Evolutionary conservation across 2,329 filamentous ascomycete genomes (phyloP).

Genomic region (Chrysosporium queenslandicum): DNA sequence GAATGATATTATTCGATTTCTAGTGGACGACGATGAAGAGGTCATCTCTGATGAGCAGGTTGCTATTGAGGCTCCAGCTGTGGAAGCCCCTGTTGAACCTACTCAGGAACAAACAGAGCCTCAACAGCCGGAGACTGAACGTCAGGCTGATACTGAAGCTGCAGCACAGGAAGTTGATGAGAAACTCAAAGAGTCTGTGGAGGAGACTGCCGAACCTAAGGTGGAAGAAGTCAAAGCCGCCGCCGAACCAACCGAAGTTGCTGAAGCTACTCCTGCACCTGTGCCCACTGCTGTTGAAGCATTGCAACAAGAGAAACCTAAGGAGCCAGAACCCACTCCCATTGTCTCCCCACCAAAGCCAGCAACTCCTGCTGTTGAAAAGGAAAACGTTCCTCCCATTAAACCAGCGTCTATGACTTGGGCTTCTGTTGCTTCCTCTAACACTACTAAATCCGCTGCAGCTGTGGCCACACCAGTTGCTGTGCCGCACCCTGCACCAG

Average conservation of each 20-base stretch:
- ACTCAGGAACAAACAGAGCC: conserved; percentile 29
- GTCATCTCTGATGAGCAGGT: conserved; percentile 23
- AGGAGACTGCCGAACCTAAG: conserved; percentile 25
- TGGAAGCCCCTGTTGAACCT: conserved; percentile 37
- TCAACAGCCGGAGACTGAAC: conserved; percentile 28
- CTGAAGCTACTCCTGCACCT: conserved; percentile 1
- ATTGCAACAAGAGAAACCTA: conserved; percentile 52
- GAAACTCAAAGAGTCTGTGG: conserved; percentile 53
- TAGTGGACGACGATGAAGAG: conserved; percentile 64
- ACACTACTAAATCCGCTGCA: conserved; percentile 31
- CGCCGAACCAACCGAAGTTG: conserved; percentile 7
- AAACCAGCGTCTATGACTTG: conserved; percentile 54
- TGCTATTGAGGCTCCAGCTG: conserved; percentile 23
- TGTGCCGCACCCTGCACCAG: conserved; percentile 22
- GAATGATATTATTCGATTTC: conserved; percentile 94
- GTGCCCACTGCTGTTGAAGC: conserved; percentile 27
- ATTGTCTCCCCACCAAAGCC: conserved; percentile 40
- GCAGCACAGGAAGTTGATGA: conserved; percentile 55
- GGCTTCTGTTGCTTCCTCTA: conserved; percentile 50
- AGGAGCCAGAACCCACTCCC: conserved; percentile 51
- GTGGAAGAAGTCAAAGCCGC: conserved; percentile 26
- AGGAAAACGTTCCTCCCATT: conserved; percentile 35
- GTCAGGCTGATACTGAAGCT: conserved; percentile 31
- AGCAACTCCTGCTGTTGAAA: conserved; percentile 43
- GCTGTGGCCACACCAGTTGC: conserved; percentile 28